These are phyloP conservation scores for Castanopsis chinensis DNA, from an alignment of 306 rosid species.

Conservation along the genomic window DNA sequence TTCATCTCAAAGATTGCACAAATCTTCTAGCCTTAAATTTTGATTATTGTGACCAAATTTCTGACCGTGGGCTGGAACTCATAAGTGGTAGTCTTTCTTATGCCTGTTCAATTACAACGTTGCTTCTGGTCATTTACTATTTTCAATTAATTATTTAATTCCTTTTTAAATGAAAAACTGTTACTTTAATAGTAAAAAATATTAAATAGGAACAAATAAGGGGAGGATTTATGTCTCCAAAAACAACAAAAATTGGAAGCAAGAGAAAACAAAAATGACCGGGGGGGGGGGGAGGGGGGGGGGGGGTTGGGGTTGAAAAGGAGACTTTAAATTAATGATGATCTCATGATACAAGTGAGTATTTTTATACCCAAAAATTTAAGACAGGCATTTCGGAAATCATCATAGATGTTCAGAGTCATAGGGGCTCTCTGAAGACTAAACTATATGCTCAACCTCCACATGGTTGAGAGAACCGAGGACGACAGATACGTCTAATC, in stretches of 20 bases:
- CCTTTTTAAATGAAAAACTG: neutral
- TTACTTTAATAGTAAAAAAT: neutral
- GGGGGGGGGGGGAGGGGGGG: neutral
- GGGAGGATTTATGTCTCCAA: neutral
- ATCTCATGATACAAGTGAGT: too few relatives aligned
- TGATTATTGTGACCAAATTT: slow-evolving; percentile 78
- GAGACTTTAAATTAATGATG: neutral
- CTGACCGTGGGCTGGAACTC: slow-evolving; percentile 65
- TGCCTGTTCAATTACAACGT: neutral
- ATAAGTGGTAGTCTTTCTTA: slow-evolving; percentile 56
- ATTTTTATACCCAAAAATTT: neutral
- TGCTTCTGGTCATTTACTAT: neutral
- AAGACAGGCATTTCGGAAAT: neutral
- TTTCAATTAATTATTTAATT: neutral
- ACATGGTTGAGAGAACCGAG: neutral
- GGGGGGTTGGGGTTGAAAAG: neutral
- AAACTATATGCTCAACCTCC: neutral
- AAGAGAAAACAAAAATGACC: neutral
- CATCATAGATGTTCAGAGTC: neutral
- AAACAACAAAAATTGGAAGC: neutral
- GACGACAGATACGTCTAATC: neutral
- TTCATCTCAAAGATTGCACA: slow-evolving; percentile 63
- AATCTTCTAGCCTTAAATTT: slow-evolving; percentile 68
- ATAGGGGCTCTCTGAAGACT: neutral
- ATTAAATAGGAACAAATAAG: neutral